Base-by-base conservation (phyloP, 768 basidiomycete genomes). In the Scleroderma bovista region DNA sequence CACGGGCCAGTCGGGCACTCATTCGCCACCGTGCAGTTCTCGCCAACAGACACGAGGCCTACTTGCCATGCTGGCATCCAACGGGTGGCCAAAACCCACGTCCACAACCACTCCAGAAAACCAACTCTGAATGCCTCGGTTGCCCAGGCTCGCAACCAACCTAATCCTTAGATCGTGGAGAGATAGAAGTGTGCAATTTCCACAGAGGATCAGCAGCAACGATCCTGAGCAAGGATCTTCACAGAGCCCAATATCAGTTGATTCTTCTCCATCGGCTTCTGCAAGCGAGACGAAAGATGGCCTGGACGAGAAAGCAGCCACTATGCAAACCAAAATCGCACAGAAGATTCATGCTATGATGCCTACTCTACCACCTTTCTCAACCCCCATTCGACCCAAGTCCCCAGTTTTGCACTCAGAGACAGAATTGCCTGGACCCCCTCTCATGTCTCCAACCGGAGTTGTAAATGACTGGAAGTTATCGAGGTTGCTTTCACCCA, bases 331-430 rank as follows among this genome's bases (percentile, higher is more conserved):
- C 29, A 71, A 72, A 1, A 69, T 85, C 17, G 78, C 79, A 6
- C 69, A 71, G 47, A 75, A 65, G 49, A 76, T 84, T 38, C 81
- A 80, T 57, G 65, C 69, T 11, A 61, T 83, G n/a, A 66, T 83
- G 34, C 64, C 75, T 45, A 61, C 72, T 2, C 60, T 80, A 1
- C 77, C 76, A 34, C 60, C 52, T 36, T 53, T 53, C 55, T 53
- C 54, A 50, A 56, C 53, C 44, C 60, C 22, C 23, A 6, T 43
- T 49, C 41, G 24, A 17, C 24, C 24, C 24, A 43, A n/a, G 23
- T n/a, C 22, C 24, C 11, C 41, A 29, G 16, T 22, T 29, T 43
- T 26, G 16, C 24, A n/a, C n/a, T n/a, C 13, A 22, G 41, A 43
- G 16, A 13, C 41, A 43, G 13, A 8, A 26, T 24, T 26, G 10